Conservation (phyloP, 306 rosid species). For the Ormosia emarginata region DNA sequence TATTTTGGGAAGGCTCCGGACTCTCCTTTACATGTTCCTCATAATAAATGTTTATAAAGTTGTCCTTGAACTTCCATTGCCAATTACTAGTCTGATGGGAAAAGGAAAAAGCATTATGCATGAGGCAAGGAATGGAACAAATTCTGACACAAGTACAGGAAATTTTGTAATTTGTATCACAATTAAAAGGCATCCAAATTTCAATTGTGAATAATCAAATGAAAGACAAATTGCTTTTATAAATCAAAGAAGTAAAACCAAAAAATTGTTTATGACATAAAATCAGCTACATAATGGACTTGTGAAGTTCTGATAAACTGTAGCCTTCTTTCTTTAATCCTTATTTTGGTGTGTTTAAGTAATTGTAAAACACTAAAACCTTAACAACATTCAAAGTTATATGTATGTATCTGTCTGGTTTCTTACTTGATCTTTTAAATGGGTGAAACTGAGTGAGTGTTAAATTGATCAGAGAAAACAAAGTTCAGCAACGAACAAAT, state of each 20-base stretch:
- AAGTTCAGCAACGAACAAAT: background rate
- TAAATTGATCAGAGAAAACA: background rate
- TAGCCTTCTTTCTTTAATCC: background rate
- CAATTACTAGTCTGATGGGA: slow-evolving; percentile 66
- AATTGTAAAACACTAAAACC: background rate
- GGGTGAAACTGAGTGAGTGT: background rate
- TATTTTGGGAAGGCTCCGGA: slow-evolving; percentile 57
- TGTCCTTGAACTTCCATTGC: slow-evolving; percentile 89
- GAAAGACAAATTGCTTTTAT: background rate
- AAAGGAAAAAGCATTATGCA: background rate
- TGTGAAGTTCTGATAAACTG: background rate
- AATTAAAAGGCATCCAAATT: background rate
- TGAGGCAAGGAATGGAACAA: background rate
- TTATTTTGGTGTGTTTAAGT: background rate
- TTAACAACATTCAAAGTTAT: background rate
- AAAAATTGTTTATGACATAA: background rate
- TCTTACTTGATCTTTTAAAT: background rate
- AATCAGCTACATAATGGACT: background rate
- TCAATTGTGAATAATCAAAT: background rate
- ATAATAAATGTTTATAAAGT: slow-evolving; percentile 64
- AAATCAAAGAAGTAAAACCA: background rate
- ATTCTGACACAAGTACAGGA: background rate
- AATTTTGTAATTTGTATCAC: background rate
- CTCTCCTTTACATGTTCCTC: slow-evolving; percentile 72
- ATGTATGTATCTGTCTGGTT: background rate